Percentiles rank a stretch among this genome's conserved stretches.
phyloP scores from a whole-genome alignment of 345 rosid genomes.

The Citrus unshiu region DNA sequence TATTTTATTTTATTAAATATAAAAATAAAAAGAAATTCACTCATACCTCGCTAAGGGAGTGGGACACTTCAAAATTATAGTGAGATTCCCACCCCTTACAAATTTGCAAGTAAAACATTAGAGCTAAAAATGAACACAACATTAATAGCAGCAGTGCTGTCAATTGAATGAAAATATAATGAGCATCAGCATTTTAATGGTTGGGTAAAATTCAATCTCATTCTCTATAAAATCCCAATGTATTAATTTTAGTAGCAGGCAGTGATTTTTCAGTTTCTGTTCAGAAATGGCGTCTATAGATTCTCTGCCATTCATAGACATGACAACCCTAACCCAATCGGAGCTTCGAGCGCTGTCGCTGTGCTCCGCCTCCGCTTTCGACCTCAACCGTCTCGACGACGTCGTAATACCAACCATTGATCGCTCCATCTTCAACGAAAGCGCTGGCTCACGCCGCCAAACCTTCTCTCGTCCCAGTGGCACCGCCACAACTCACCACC shows the following conservation, averaged over 20 bases:
- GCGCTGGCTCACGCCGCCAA: conserved; percentile 73
- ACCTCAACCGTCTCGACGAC: conserved; percentile 27
- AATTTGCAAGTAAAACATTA: too few relatives aligned
- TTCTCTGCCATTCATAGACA: conserved; percentile 41
- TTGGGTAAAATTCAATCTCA: neutral
- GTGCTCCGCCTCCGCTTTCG: conserved; percentile 36
- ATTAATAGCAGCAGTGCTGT: too few relatives aligned
- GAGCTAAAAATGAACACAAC: too few relatives aligned
- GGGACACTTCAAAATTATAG: too few relatives aligned
- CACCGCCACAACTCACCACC: conserved; percentile 23
- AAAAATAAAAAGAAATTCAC: too few relatives aligned
- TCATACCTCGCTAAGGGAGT: too few relatives aligned
- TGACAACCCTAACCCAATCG: conserved; percentile 50
- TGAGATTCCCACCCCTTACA: too few relatives aligned
- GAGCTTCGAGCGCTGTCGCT: conserved; percentile 59
- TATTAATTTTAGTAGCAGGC: neutral
- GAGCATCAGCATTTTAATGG: too few relatives aligned
- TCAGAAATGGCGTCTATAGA: conserved; percentile 11
- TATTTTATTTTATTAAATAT: too few relatives aligned
- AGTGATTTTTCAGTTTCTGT: neutral
- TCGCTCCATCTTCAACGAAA: conserved; percentile 63
- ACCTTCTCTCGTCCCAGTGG: conserved; percentile 52
- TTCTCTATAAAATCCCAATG: neutral
- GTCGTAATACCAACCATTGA: conserved; percentile 42
- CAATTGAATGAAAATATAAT: too few relatives aligned